Evolutionary conservation across 345 rosid genomes (phyloP).

Genomic region (Cochlearia excelsa): DNA sequence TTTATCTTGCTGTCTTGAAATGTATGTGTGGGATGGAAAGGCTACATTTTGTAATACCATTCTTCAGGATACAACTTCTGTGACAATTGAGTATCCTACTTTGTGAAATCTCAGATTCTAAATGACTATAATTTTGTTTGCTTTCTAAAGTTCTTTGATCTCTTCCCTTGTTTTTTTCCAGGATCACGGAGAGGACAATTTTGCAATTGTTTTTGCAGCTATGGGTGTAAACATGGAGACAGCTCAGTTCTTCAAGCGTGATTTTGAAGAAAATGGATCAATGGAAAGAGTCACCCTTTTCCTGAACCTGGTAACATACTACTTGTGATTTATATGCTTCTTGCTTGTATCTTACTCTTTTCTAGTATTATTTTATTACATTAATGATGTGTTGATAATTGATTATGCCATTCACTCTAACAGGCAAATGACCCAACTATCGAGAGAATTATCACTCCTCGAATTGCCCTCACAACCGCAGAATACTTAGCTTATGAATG

Average conservation of each 20-base stretch:
- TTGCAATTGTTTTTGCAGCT: slow-evolving; percentile 99
- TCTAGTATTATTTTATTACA: background rate
- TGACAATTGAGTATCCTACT: background rate
- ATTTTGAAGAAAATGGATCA: slow-evolving; percentile 99
- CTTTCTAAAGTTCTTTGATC: slow-evolving; percentile 8
- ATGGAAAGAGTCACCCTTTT: slow-evolving; percentile 99
- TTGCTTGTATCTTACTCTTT: background rate
- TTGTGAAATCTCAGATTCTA: background rate
- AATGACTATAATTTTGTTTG: background rate
- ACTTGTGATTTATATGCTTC: background rate
- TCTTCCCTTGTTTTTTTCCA: slow-evolving; percentile 31
- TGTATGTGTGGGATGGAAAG: background rate
- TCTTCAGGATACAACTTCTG: slow-evolving; percentile 12
- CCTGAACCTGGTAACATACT: slow-evolving; percentile 51
- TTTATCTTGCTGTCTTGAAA: background rate
- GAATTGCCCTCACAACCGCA: slow-evolving; percentile 97
- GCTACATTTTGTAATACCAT: background rate
- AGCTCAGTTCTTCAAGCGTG: slow-evolving; percentile 98
- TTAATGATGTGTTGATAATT: background rate
- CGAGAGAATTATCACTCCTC: slow-evolving; percentile 96
- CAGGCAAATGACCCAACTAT: slow-evolving; percentile 99
- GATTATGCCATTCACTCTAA: slow-evolving; percentile 11
- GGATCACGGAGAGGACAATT: slow-evolving; percentile 91
- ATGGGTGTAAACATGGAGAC: slow-evolving; percentile 99
- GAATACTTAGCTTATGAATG: slow-evolving; percentile 98